Evolutionary conservation across 495 filamentous ascomycete species (phyloP), one percentile per base, ranked within the genome.

Genomic region (Aspergillus asperescens): DNA sequence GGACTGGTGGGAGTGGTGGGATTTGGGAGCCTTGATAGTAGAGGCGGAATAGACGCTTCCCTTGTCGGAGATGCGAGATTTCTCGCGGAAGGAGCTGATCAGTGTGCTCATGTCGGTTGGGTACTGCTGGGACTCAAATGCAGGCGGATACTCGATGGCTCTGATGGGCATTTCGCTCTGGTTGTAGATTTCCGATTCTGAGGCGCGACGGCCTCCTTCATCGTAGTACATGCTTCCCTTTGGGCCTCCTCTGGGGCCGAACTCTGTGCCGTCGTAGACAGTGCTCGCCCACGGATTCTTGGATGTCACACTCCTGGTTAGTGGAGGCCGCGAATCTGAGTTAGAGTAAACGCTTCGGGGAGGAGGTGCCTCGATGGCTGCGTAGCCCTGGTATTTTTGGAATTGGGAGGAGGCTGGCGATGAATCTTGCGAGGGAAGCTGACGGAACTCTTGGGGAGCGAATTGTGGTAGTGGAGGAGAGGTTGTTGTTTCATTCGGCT

Each of bases 361-460:
- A 3, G 70, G 66, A 42, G 74, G 69, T 1, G 72, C 72, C 55
- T 78, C 75, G 44, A 80, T 68, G 34, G 72, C 70, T 16, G 66
- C 56, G 39, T 62, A 62, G 13, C 55, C 42, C 19, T 57, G 62
- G 22, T 62, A 59, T n/a, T 62, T 58, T 25, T 66, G 61, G 0
- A 44, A 40, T 20, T 61, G 61, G 12, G 62, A 59, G 7, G 59
- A 55, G 12, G 60, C 50, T 20, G 64, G 62, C 2, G 63, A 68
- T n/a, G 62, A 52, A 3, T 62, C 57, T 50, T 63, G 58, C 0
- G 63, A 59, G 5, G 65, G 56, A 5, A 69, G 53, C 45, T 66
- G 67, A 19, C 58, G 55, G 16, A 62, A 58, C 24, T 69, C 70
- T 23, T 54, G 64, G 38, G 65, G 60, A 20, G 20, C 8, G 20